Base-by-base conservation (phyloP, 805 yeast species). In the Candida easanensis region DNA sequence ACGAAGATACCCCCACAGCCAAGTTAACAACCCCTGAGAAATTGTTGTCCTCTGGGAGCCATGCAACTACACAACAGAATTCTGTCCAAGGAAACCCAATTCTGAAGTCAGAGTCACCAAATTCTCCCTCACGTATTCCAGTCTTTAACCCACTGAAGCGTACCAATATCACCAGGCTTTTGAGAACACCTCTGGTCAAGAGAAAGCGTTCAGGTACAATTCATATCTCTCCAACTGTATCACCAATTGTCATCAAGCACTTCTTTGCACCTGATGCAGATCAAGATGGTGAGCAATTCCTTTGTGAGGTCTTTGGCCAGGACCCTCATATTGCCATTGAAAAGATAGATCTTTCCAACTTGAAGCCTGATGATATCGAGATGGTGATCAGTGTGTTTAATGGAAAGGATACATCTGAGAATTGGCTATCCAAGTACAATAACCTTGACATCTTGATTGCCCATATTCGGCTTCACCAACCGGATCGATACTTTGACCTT, bases 381-480 rank as follows among this genome's bases (percentile, higher is more conserved):
- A 9, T 17, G 1, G 11, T 53, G 0, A 10, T 57, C 8, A 4
- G 11, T 0, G 11, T 38, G 1, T 58, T 42, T 18, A 26, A 32
- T 7, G 57, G 51, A 0, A 46, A 38, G 35, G 61, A 56, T 26
- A 48, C 53, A 1, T 50, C 60, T 0, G 50, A 44, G n/a, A 56
- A 54, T 37, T 58, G 60, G 62, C 38, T 39, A 8, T 22, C 19
- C 2, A 43, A 51, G 19, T 44, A 33, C 34, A 38, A 46, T 3
- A 35, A 39, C n/a, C 38, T 58, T 32, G 60, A 50, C 27, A 25
- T 47, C 2, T 34, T 58, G 36, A 53, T 58, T 16, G 53, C 51
- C 3, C 53, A 49, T 33, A 27, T 54, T 2, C 49, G 62, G 19
- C 37, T 43, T 0, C 54, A 38, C 17, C 25, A 40, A 0, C 61